These are phyloP conservation scores for Moesziomyces parantarcticus DNA, from an alignment of 1,284 basidiomycete species.

Conservation along the genomic window DNA sequence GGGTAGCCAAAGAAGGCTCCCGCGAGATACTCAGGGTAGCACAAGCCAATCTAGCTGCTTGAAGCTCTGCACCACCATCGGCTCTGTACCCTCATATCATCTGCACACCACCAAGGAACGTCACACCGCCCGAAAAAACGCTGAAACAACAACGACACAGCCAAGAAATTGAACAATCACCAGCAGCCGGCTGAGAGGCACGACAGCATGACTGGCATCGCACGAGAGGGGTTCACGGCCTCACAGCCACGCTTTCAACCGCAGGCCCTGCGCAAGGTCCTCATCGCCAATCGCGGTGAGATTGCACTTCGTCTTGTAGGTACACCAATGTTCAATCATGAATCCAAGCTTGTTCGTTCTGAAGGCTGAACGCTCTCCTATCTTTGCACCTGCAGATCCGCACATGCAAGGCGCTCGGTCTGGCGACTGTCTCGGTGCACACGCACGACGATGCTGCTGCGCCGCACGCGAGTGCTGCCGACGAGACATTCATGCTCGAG, in stretches of 20 bases:
- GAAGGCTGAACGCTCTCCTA: neutral
- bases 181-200: too few species aligned
- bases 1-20: too few species aligned
- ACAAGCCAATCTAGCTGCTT: too few species aligned
- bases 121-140: too few species aligned
- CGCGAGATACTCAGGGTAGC: too few species aligned
- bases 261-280: conserved; percentile 14
- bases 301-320: conserved; percentile 72
- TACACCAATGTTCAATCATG: neutral
- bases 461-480: conserved; percentile 68
- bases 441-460: conserved; percentile 72
- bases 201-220: conserved; percentile 6
- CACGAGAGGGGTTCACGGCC: conserved; percentile 15
- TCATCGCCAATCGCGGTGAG: conserved; percentile 72
- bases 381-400: conserved; percentile 66
- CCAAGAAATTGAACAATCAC: too few species aligned
- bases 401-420: conserved; percentile 71
- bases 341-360: too few species aligned
- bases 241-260: conserved; percentile 17
- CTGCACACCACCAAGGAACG: too few species aligned
- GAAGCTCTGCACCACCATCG: too few species aligned
- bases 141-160: too few species aligned
- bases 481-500: conserved; percentile 19
- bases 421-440: conserved; percentile 73
- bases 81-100: too few species aligned